These are phyloP conservation scores for Verbena officinalis DNA, from an alignment of 257 asterid genomes.

Conservation along the genomic window DNA sequence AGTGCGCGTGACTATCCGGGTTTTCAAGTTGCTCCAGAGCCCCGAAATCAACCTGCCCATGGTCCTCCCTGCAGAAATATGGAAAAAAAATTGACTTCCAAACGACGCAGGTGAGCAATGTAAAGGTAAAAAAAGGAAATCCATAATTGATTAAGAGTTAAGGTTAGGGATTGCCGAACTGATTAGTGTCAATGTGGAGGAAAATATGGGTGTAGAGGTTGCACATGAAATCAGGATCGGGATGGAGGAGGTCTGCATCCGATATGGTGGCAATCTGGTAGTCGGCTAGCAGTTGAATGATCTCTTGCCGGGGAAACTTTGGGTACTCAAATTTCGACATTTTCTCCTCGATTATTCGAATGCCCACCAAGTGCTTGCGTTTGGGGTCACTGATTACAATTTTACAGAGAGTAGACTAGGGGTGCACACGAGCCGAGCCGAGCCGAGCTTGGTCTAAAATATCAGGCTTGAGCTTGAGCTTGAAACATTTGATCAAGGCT, in stretches of 20 bases:
- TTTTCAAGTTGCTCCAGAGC: slow-evolving; percentile 79
- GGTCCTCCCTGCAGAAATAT: slow-evolving; percentile 51
- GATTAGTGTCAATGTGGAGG: slow-evolving; percentile 48
- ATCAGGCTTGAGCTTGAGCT: no score
- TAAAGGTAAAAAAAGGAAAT: neutral
- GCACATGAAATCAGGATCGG: slow-evolving; percentile 59
- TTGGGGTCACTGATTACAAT: no score
- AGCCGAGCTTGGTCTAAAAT: no score
- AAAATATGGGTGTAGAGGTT: slow-evolving; percentile 66
- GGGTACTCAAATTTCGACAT: slow-evolving; percentile 82
- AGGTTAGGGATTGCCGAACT: slow-evolving; percentile 39
- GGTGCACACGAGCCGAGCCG: no score
- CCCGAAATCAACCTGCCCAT: slow-evolving; percentile 74
- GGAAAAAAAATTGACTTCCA: neutral
- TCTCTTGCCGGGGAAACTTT: slow-evolving; percentile 55
- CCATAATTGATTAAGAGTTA: slow-evolving; percentile 10
- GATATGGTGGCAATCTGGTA: slow-evolving; percentile 58
- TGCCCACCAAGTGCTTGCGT: no score
- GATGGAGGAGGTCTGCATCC: slow-evolving; percentile 63
- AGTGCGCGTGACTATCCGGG: slow-evolving; percentile 72
- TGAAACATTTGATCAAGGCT: no score
- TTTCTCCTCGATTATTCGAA: neutral
- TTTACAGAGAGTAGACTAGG: no score
- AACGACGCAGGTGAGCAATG: neutral
- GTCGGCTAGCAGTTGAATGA: slow-evolving; percentile 48